A percentile compares a stretch with the other conserved stretches of the same genome.
phyloP scores from a whole-genome alignment of 768 basidiomycete species.

The Boletus speciosus region DNA sequence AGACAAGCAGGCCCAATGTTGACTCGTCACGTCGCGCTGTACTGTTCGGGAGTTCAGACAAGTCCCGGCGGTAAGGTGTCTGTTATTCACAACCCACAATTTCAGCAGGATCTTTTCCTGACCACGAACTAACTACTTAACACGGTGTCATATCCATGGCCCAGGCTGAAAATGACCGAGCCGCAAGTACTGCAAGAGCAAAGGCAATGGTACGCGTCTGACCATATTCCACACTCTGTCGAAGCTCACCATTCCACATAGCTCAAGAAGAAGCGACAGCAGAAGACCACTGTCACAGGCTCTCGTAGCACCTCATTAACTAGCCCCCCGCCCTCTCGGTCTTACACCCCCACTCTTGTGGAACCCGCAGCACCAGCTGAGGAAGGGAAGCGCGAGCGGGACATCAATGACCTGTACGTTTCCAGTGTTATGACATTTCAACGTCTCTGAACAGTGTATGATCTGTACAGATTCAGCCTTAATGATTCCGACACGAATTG shows the following conservation, averaged over 20 bases:
- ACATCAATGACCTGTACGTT: slow-evolving; percentile 66
- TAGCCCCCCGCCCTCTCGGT: slow-evolving; percentile 45
- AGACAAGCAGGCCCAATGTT: neutral
- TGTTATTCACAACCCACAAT: slow-evolving; percentile 4
- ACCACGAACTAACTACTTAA: neutral
- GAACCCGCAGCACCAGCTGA: slow-evolving; percentile 35
- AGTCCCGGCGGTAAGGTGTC: neutral
- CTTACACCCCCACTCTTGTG: slow-evolving; percentile 51
- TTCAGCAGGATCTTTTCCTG: slow-evolving; percentile 5
- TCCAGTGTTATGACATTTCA: neutral
- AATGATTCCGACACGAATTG: slow-evolving; percentile 48
- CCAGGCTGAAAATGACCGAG: slow-evolving; percentile 69
- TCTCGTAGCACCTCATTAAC: slow-evolving; percentile 32
- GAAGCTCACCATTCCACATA: slow-evolving; percentile 28
- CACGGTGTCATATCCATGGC: slow-evolving; percentile 17
- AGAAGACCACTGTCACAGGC: slow-evolving; percentile 50
- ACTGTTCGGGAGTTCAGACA: neutral
- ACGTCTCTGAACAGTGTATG: slow-evolving; percentile 5
- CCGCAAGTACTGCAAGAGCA: slow-evolving; percentile 77
- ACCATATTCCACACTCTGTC: neutral
- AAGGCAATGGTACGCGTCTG: slow-evolving; percentile 65
- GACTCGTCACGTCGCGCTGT: slow-evolving; percentile 7
- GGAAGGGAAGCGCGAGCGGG: slow-evolving; percentile 42
- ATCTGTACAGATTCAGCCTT: slow-evolving; percentile 42
- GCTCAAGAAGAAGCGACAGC: slow-evolving; percentile 75